phyloP scores from a whole-genome alignment of 371 early-diverging fungal genomes.

The Mucor lusitanicus region DNA sequence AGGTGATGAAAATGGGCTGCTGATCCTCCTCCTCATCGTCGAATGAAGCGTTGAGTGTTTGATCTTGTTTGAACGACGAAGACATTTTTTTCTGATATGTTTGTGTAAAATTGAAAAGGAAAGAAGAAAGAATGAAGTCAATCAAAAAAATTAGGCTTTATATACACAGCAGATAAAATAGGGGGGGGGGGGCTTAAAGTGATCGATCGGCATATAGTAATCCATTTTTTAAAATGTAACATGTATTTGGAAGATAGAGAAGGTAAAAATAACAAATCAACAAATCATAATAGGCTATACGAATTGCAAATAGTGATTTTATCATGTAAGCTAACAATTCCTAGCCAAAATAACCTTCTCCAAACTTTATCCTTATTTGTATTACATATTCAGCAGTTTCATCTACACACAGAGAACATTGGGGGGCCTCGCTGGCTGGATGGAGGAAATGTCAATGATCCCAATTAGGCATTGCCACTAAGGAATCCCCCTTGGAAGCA shows the following conservation, averaged over 20 bases:
- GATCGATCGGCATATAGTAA: slow-evolving; percentile 6
- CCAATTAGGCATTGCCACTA: not conserved
- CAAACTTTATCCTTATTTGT: not conserved
- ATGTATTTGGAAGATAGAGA: not conserved
- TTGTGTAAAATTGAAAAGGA: not conserved
- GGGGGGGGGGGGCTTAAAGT: not conserved
- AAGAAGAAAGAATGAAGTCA: not conserved
- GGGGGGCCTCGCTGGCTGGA: not conserved
- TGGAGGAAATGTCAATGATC: not conserved
- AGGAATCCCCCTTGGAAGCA: not conserved
- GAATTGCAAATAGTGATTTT: not conserved
- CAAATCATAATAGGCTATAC: not conserved
- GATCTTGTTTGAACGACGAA: not conserved
- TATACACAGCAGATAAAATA: not conserved
- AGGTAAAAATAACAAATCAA: not conserved
- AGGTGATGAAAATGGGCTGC: not conserved
- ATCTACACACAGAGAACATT: not conserved
- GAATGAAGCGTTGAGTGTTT: not conserved
- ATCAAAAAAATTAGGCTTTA: not conserved
- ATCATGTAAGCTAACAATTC: not conserved
- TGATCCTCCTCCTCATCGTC: not conserved
- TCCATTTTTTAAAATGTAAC: not conserved
- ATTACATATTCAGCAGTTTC: not conserved
- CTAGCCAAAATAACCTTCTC: not conserved
- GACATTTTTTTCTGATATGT: not conserved